Percentiles rank a stretch among this genome's conserved stretches.
phyloP scores from a whole-genome alignment of 257 asterid species.

The Catharanthus roseus region DNA sequence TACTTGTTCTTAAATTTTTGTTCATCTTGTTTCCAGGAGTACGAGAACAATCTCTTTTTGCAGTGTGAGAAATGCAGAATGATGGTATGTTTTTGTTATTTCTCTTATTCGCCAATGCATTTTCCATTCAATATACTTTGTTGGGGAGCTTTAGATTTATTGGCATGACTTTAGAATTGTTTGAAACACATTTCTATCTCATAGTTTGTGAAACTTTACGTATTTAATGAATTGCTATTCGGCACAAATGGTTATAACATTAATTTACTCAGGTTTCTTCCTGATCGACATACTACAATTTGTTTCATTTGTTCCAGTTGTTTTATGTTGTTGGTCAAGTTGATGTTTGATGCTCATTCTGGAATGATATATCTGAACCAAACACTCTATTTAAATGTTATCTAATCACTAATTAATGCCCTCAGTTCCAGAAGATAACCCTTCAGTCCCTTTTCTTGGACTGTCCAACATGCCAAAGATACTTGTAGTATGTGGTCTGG shows the following conservation, averaged over 20 bases:
- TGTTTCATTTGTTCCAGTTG: not conserved
- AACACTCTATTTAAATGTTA: not conserved
- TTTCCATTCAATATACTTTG: not conserved
- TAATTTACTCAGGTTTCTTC: not conserved
- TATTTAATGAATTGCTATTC: not conserved
- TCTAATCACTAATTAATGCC: not conserved
- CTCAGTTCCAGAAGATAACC: not conserved
- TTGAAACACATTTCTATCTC: not conserved
- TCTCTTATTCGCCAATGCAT: not conserved
- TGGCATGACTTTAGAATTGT: not conserved
- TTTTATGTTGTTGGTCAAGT: not conserved
- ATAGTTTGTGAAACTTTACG: not conserved
- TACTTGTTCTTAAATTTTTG: conserved; percentile 24
- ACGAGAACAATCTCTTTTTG: conserved; percentile 90
- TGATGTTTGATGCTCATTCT: not conserved
- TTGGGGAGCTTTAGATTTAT: not conserved
- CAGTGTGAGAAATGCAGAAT: conserved; percentile 99
- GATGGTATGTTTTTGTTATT: conserved; percentile 53
- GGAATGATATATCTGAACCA: not conserved
- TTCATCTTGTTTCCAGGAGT: conserved; percentile 58
- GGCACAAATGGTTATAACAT: not conserved
- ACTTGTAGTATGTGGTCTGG: not conserved
- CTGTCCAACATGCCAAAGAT: not conserved
- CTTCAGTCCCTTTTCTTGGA: not conserved
- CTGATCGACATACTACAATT: not conserved